Base-by-base conservation (phyloP, 176 grass and related monocot genomes). In the Juncus inflexus region DNA sequence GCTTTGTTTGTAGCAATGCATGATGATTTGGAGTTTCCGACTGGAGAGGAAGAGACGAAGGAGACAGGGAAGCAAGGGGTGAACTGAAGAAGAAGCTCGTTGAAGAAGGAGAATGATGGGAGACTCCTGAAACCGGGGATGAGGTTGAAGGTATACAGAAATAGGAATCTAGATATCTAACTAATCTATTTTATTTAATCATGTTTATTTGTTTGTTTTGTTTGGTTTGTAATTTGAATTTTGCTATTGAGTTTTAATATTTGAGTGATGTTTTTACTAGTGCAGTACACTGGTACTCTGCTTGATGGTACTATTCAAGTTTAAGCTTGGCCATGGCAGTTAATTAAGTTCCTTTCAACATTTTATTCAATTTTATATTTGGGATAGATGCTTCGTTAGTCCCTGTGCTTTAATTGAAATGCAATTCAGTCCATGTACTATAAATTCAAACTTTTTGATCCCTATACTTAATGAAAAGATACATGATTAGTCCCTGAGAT, bases 241-340 rank as follows among this genome's bases (percentile, higher is more conserved):
- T 38, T 69, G 50, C 38, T 52, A 37, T 69, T 69, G 8, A 39
- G 10, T 66, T 55, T 54, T 61, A 40, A 15, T 28, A 39, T 3
- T 49, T 37, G 9, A 2, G 6, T 60, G 35, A 12, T 61, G 39
- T 59, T 2, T 6, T 13, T 61, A 36, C 70, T 78, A 95, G 90
- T 95, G 62, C 90, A 90, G 68, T 95, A 95, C 80, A 95, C 86
- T 13, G 90, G 90, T 43, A 95, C 83, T 41, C 78, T 90, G 45
- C 40, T 61, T 61, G 83, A 95, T 12, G 90, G 86, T 62, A 84
- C 90, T 83, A 0, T 90, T 95, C 66, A 81, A 77, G 73, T 95
- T 95, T 76, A 84, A 63, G 12, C 86, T 95, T 7, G 90, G 90
- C 7, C 76, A 86, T 90, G 90, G 90, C 90, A 60, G 19, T 28